phyloP scores from a whole-genome alignment of 2,329 filamentous ascomycete species.

The Diplodia seriata region DNA sequence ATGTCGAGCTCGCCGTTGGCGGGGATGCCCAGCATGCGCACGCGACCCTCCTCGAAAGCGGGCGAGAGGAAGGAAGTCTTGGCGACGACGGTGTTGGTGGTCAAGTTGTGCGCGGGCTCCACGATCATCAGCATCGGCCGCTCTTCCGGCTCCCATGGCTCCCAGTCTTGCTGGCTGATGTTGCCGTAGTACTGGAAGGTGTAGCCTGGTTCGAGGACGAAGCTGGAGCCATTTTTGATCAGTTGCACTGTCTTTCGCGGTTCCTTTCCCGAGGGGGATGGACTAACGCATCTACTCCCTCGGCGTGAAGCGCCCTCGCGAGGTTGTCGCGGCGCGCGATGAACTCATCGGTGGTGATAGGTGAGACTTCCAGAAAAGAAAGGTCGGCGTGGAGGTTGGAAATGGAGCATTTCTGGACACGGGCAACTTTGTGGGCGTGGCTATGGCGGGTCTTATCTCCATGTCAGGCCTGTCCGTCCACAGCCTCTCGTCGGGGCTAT shows the following conservation, averaged over 20 bases:
- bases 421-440: slow-evolving; percentile 19
- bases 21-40: slow-evolving; percentile 65
- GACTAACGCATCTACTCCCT: slow-evolving; percentile 57
- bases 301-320: slow-evolving; percentile 60
- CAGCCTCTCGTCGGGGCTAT: too few relatives aligned
- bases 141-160: slow-evolving; percentile 70
- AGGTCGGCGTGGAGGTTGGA: slow-evolving; percentile 58
- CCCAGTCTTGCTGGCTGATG: slow-evolving; percentile 67
- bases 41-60: slow-evolving; percentile 66
- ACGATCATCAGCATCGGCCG: slow-evolving; percentile 69
- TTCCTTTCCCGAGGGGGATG: too few relatives aligned
- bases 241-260: neutral
- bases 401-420: slow-evolving; percentile 61
- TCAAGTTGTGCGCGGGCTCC: slow-evolving; percentile 52
- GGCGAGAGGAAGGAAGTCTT: slow-evolving; percentile 66
- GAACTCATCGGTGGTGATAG: slow-evolving; percentile 61
- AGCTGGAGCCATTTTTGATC: slow-evolving; percentile 39
- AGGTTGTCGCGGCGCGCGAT: slow-evolving; percentile 63
- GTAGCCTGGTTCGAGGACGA: slow-evolving; percentile 69
- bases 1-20: slow-evolving; percentile 58
- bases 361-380: slow-evolving; percentile 60
- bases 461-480: neutral
- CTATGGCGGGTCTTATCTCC: slow-evolving; percentile 20
- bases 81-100: slow-evolving; percentile 49
- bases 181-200: slow-evolving; percentile 71